A percentile compares a stretch with the other conserved stretches of the same genome.
These are phyloP conservation scores for Ophiostoma quercus DNA, from an alignment of 2,329 filamentous ascomycete species.

Conservation along the genomic window DNA sequence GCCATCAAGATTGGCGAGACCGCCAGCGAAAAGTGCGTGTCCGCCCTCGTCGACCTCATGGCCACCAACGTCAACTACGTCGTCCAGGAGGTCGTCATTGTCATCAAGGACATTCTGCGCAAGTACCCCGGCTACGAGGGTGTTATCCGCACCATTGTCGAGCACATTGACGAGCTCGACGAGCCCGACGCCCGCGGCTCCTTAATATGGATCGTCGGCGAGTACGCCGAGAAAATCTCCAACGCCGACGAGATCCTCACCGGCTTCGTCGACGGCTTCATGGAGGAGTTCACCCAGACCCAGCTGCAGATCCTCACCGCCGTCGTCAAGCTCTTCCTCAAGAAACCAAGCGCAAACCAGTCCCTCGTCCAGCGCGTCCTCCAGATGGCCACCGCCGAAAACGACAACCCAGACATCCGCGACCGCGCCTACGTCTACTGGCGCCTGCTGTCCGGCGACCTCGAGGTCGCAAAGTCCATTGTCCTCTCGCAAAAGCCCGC, in stretches of 20 bases:
- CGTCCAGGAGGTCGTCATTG: constrained; percentile 96
- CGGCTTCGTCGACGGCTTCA: constrained; percentile 88
- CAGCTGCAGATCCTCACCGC: constrained; percentile 96
- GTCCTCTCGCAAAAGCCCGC: constrained; percentile 90
- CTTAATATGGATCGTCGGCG: constrained; percentile 97
- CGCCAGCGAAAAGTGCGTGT: constrained; percentile 92
- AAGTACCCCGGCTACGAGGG: constrained; percentile 98
- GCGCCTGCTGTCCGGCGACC: constrained; percentile 88
- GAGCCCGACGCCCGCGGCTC: constrained; percentile 87
- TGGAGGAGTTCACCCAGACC: constrained; percentile 97
- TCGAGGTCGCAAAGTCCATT: constrained; percentile 86
- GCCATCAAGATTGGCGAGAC: constrained; percentile 91
- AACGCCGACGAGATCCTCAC: constrained; percentile 94
- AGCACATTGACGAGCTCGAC: constrained; percentile 94
- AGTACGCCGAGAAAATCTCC: constrained; percentile 98
- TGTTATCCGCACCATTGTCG: constrained; percentile 91
- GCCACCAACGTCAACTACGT: constrained; percentile 98
- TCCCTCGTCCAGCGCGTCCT: constrained; percentile 89
- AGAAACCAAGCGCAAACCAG: constrained; percentile 90
- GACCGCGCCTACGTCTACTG: constrained; percentile 98
- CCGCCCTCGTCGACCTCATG: constrained; percentile 86
- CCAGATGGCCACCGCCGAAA: constrained; percentile 86
- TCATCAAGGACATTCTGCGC: constrained; percentile 96
- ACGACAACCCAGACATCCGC: constrained; percentile 95
- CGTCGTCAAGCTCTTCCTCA: constrained; percentile 94